A percentile compares a stretch with the other conserved stretches of the same genome.
phyloP scores from a whole-genome alignment of 768 basidiomycete species.

The Flagelloscypha sp. region DNA sequence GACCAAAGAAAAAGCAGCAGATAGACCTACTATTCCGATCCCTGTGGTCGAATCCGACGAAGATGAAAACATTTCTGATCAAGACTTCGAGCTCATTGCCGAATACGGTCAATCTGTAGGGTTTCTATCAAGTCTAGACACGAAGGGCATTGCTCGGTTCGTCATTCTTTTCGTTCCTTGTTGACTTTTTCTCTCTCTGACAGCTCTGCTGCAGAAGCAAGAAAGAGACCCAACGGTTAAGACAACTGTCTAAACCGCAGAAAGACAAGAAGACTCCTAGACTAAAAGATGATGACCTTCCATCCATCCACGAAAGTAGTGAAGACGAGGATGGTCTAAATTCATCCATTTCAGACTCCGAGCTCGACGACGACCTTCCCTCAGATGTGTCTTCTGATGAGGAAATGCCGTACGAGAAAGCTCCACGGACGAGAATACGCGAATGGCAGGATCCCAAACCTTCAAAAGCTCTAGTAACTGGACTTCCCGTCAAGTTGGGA shows the following conservation, averaged over 20 bases:
- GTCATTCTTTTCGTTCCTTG: constrained; percentile 12
- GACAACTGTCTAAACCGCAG: constrained; percentile 56
- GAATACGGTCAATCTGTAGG: constrained; percentile 53
- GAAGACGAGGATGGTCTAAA: constrained; percentile 49
- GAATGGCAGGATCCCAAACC: constrained; percentile 37
- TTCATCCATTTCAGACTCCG: constrained; percentile 27
- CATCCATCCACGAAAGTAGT: constrained; percentile 59
- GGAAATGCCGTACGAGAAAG: constrained; percentile 70
- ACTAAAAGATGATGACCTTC: constrained; percentile 56
- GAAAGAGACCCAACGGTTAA: constrained; percentile 69
- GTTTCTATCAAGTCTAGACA: constrained; percentile 70
- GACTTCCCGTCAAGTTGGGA: constrained; percentile 81
- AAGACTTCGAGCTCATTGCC: constrained; percentile 57
- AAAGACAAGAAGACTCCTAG: constrained; percentile 29
- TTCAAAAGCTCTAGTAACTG: constrained; percentile 44
- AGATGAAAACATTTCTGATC: constrained; percentile 55
- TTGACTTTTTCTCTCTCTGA: constrained; percentile 4
- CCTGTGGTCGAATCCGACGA: constrained; percentile 42
- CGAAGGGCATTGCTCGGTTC: constrained; percentile 73
- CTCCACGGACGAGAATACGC: constrained; percentile 45
- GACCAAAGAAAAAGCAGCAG: constrained; percentile 49
- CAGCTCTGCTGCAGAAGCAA: constrained; percentile 54
- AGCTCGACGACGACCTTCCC: constrained; percentile 21
- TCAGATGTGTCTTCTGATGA: constrained; percentile 51
- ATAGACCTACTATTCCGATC: constrained; percentile 55